Conservation (phyloP, 441 rosid genomes). For the Melastoma candidum region DNA sequence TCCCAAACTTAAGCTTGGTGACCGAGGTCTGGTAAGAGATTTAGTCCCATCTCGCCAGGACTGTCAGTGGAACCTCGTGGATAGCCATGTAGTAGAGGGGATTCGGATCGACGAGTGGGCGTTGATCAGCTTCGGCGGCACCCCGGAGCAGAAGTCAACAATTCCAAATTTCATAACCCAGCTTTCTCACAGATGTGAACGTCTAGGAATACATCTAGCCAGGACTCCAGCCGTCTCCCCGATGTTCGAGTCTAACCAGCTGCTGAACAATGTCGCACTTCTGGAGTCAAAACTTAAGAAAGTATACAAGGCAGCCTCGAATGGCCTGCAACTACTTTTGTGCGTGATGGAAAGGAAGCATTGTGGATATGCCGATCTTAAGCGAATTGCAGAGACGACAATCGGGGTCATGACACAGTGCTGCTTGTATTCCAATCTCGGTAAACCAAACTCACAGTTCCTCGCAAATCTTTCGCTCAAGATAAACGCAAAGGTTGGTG, state of each 20-base stretch:
- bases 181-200: conserved; percentile 80
- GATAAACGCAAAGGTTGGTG: conserved; percentile 72
- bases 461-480: conserved; percentile 63
- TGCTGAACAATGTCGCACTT: conserved; percentile 62
- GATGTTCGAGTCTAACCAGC: conserved; percentile 55
- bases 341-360: conserved; percentile 94
- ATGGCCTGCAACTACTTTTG: conserved; percentile 68
- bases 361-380: conserved; percentile 66
- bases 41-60: conserved; percentile 58
- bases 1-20: conserved; percentile 88
- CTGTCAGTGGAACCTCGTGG: conserved; percentile 69
- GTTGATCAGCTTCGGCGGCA: conserved; percentile 83
- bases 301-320: conserved; percentile 51
- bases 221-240: conserved; percentile 47
- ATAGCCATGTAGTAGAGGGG: conserved; percentile 68
- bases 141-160: conserved; percentile 55
- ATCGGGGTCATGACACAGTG: conserved; percentile 64
- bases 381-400: conserved; percentile 59
- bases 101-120: conserved; percentile 73
- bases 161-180: conserved; percentile 72
- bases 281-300: conserved; percentile 69
- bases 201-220: conserved; percentile 69
- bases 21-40: conserved; percentile 49
- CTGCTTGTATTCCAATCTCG: conserved; percentile 53
- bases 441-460: conserved; percentile 53